Conservation (phyloP, 306 rosid genomes). For the Quillaja saponaria region DNA sequence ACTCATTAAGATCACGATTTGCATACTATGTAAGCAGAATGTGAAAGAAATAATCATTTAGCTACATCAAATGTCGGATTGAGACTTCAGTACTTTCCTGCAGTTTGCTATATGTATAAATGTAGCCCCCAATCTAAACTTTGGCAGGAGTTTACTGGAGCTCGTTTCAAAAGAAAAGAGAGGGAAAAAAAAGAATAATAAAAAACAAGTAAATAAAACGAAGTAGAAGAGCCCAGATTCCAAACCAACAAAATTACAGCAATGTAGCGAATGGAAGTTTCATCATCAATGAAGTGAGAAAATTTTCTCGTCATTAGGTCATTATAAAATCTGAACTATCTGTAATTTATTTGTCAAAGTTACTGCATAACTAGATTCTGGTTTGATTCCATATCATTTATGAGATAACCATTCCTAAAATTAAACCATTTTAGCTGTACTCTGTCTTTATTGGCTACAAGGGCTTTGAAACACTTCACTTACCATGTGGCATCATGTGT, state of each 20-base stretch:
- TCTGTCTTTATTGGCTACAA: conserved; percentile 29
- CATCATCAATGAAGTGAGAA: conserved; percentile 6
- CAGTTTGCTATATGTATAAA: too few species aligned
- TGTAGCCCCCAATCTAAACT: background rate
- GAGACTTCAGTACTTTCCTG: too few species aligned
- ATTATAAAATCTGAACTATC: conserved; percentile 10
- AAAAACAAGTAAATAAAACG: too few species aligned
- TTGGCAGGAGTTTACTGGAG: conserved; percentile 11
- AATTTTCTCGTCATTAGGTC: conserved; percentile 1
- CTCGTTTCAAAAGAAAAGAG: conserved; percentile 1
- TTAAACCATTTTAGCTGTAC: conserved; percentile 35
- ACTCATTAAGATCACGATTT: too few species aligned
- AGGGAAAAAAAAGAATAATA: too few species aligned
- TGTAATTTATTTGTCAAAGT: conserved; percentile 16
- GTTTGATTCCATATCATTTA: conserved; percentile 21
- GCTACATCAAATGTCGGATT: too few species aligned
- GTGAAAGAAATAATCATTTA: too few species aligned
- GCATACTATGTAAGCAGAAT: too few species aligned
- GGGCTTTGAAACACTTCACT: conserved; percentile 13
- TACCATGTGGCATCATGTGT: conserved; percentile 21
- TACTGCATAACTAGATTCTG: conserved; percentile 15
- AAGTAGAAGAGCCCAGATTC: too few species aligned
- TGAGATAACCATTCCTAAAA: conserved; percentile 18
- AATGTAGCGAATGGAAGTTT: background rate
- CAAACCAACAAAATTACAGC: conserved; percentile 19